A percentile compares a stretch with the other conserved stretches of the same genome.
Evolutionary conservation across 768 basidiomycete species (phyloP).

Genomic region (Gelatoporia subvermispora): DNA sequence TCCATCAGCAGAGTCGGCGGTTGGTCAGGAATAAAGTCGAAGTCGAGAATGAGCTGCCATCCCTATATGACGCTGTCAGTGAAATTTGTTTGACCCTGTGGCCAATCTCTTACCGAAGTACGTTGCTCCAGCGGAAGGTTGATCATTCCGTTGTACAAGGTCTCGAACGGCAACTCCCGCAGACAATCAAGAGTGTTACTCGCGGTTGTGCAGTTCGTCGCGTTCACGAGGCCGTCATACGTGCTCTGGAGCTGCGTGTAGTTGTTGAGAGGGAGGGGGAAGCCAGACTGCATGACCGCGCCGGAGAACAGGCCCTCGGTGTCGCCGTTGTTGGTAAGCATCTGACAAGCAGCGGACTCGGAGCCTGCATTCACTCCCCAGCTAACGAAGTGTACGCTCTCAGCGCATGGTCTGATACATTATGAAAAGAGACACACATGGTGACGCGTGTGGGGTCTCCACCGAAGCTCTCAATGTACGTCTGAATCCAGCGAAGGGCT

Average conservation of each 20-base stretch:
- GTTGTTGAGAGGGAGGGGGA: slow-evolving; percentile 1
- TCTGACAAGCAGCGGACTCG: slow-evolving; percentile 12
- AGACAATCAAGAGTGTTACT: slow-evolving; percentile 15
- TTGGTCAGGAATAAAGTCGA: slow-evolving; percentile 9
- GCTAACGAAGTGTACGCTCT: background rate
- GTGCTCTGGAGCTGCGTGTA: slow-evolving; percentile 4
- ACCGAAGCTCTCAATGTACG: slow-evolving; percentile 34
- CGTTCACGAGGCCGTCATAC: slow-evolving; percentile 6
- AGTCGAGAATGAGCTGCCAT: slow-evolving; percentile 32
- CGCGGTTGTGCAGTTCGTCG: slow-evolving; percentile 7
- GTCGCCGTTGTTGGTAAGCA: slow-evolving; percentile 16
- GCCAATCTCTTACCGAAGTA: background rate
- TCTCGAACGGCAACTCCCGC: slow-evolving; percentile 6
- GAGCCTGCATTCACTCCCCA: slow-evolving; percentile 22
- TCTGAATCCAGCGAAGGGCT: slow-evolving; percentile 38
- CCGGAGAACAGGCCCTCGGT: slow-evolving; percentile 16
- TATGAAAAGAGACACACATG: slow-evolving; percentile 32
- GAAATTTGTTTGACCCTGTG: background rate
- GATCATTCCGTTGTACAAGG: slow-evolving; percentile 15
- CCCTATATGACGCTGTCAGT: slow-evolving; percentile 1
- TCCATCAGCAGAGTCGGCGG: slow-evolving; percentile 8
- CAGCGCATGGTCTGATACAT: no score
- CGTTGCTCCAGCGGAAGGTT: slow-evolving; percentile 16
- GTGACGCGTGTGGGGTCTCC: slow-evolving; percentile 41
- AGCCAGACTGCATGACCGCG: slow-evolving; percentile 15